These are phyloP conservation scores for Fragaria vesca DNA, from an alignment of 306 rosid genomes.

Conservation along the genomic window DNA sequence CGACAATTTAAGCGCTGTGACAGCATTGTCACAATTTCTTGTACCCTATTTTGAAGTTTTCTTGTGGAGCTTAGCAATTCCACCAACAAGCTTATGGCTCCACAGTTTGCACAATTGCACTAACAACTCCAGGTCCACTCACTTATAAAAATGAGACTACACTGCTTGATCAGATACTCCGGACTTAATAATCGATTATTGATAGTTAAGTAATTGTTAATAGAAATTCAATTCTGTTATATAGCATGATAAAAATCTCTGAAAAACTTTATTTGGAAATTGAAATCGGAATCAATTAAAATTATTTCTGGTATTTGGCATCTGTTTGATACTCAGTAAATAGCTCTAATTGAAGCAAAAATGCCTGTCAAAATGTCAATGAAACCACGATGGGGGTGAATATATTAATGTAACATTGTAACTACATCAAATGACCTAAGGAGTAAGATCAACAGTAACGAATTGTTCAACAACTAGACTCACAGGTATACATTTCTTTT, in stretches of 20 bases:
- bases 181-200: too few species aligned
- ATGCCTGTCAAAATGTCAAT: not conserved
- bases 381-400: not conserved
- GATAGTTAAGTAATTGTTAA: too few species aligned
- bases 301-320: not conserved
- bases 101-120: constrained; percentile 77
- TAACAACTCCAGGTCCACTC: constrained; percentile 16
- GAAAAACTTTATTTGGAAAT: too few species aligned
- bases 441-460: not conserved
- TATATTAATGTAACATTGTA: not conserved
- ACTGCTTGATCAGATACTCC: too few species aligned
- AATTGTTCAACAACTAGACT: constrained; percentile 31
- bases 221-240: too few species aligned
- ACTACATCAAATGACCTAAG: constrained; percentile 2
- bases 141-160: too few species aligned
- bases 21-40: constrained; percentile 63
- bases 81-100: constrained; percentile 73
- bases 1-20: constrained; percentile 86
- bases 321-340: not conserved
- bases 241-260: too few species aligned
- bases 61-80: constrained; percentile 61
- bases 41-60: constrained; percentile 30
- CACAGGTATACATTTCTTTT: constrained; percentile 36
- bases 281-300: too few species aligned
- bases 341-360: not conserved